Percentiles rank a stretch among this genome's conserved stretches.
These are phyloP conservation scores for Apiospora aurea DNA, from an alignment of 2,329 filamentous ascomycete species.

Conservation along the genomic window DNA sequence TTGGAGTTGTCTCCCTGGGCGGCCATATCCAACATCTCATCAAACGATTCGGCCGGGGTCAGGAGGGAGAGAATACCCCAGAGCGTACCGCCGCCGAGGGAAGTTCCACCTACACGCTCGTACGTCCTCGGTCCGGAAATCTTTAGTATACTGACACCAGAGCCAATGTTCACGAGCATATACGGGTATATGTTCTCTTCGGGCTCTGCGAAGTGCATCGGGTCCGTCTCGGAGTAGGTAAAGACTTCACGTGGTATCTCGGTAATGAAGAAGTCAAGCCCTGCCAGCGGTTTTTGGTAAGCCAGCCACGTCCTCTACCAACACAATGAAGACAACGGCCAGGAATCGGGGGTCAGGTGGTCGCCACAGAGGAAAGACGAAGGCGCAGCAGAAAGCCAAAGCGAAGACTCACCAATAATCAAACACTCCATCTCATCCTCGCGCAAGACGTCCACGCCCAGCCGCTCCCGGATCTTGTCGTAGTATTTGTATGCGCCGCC, in stretches of 20 bases:
- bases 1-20: constrained; percentile 90
- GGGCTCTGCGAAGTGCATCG: constrained; percentile 86
- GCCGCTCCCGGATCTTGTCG: constrained; percentile 81
- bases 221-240: constrained; percentile 89
- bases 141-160: constrained; percentile 96
- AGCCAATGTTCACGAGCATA: constrained; percentile 96
- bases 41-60: constrained; percentile 93
- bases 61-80: constrained; percentile 93
- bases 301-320: neutral
- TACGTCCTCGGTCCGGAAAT: constrained; percentile 88
- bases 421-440: constrained; percentile 99
- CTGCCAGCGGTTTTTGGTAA: constrained; percentile 49
- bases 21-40: constrained; percentile 94
- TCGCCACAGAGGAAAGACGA: neutral
- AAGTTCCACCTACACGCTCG: constrained; percentile 92
- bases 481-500: constrained; percentile 98
- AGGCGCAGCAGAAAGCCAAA: neutral
- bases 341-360: neutral
- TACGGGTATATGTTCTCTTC: constrained; percentile 91
- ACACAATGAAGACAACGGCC: neutral
- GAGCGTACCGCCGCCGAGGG: constrained; percentile 93
- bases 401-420: constrained; percentile 74
- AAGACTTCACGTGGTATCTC: constrained; percentile 98
- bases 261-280: constrained; percentile 98
- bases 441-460: constrained; percentile 86